Base-by-base conservation (phyloP, 2,329 filamentous ascomycete genomes). In the Rhytidhysteron rufulum region DNA sequence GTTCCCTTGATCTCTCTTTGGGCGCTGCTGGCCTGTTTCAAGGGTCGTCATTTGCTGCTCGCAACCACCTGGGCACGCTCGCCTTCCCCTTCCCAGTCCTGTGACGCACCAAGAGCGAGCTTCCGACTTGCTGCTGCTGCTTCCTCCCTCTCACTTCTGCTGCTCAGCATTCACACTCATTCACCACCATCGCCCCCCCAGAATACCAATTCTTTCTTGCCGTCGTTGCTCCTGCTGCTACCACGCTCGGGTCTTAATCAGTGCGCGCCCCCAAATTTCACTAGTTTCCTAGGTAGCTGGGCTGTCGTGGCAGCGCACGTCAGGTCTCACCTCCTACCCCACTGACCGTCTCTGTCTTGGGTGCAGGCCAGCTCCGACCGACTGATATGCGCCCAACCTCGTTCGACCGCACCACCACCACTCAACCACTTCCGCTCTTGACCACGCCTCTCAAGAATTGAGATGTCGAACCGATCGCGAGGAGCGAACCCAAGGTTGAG, bases 401-500 rank as follows among this genome's bases (percentile, higher is more conserved):
- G 7, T n/a, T 7, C 21, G 13, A 24, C 37, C 15, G 42, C 33
- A 35, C 50, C 44, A 42, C 39, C 15, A 34, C 37, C 27, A 19
- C 43, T 22, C 27, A 21, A 34, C 35, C 21, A 40, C 45, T 40
- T 19, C 49, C 50, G 42, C 54, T 44, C 34, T 43, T 50, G 49
- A 50, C 38, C 40, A 39, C 41, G 43, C 32, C 41, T 16, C 39
- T 27, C 16, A 3, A 35, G 42, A 21, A 42, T 31, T 39, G 47
- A 49, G 39, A 66, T 66, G 60, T 51, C 50, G 39, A 41, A 32
- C 20, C 22, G 30, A 34, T 35, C 48, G 35, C 60, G 58, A 37
- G 53, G 53, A 42, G 60, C 52, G 54, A 58, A 58, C 41, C 62
- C 63, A 44, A 64, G 66, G 41, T 57, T 70, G 41, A 67, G 67